These are phyloP conservation scores for Rhizopogon vinicolor DNA, from an alignment of 768 basidiomycete species.

Conservation along the genomic window DNA sequence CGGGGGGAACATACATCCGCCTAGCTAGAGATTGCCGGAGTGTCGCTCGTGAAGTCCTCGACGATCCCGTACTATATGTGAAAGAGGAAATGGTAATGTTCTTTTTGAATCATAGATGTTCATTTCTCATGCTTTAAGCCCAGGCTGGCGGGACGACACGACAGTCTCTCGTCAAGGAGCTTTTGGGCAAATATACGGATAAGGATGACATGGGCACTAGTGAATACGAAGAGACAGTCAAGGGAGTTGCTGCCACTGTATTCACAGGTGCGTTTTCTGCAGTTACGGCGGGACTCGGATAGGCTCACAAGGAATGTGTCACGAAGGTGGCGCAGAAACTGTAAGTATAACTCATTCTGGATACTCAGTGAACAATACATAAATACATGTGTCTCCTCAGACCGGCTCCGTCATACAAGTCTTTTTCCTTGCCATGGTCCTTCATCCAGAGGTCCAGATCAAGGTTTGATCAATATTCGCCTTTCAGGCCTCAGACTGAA, in stretches of 20 bases:
- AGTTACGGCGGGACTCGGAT: background rate
- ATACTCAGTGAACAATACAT: background rate
- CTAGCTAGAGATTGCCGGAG: slow-evolving; percentile 12
- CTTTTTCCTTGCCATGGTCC: slow-evolving; percentile 31
- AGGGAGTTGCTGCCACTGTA: slow-evolving; percentile 16
- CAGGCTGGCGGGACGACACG: slow-evolving; percentile 17
- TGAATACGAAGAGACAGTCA: slow-evolving; percentile 11
- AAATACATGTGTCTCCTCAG: slow-evolving; percentile 5
- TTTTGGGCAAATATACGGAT: slow-evolving; percentile 5
- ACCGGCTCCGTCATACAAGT: slow-evolving; percentile 9
- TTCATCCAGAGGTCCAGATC: slow-evolving; percentile 25
- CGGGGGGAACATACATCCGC: slow-evolving; percentile 23
- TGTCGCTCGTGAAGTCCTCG: slow-evolving; percentile 18
- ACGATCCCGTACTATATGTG: slow-evolving; percentile 17
- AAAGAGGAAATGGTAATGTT: slow-evolving; percentile 16
- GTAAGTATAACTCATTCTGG: slow-evolving; percentile 6
- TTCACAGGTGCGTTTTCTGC: slow-evolving; percentile 15
- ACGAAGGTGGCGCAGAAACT: slow-evolving; percentile 22
- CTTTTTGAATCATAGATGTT: background rate
- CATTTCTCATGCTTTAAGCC: background rate
- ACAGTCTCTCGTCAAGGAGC: slow-evolving; percentile 16
- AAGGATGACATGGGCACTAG: background rate
- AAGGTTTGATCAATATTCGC: slow-evolving; percentile 5
- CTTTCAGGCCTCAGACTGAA: slow-evolving; percentile 3
- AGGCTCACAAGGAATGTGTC: background rate